A percentile compares a stretch with the other conserved stretches of the same genome.
Conservation (phyloP, 202 grass and related monocot species). For the Schoenoplectus triqueter region DNA sequence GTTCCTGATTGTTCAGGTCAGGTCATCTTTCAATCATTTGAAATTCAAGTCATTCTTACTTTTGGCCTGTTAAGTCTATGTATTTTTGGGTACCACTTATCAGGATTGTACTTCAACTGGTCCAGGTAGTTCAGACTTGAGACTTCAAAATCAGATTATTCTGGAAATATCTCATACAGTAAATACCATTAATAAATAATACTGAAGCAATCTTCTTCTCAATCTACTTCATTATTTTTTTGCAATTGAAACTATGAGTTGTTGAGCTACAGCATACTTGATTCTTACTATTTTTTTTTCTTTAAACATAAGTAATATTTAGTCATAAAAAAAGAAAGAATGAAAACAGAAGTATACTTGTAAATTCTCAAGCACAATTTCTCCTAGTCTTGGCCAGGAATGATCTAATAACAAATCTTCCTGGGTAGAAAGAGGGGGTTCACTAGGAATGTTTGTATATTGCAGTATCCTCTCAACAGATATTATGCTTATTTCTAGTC, state of each 20-base stretch:
- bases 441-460: conserved; percentile 72
- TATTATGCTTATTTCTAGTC: conserved; percentile 71
- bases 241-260: background rate
- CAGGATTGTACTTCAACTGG: background rate
- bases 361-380: conserved; percentile 60
- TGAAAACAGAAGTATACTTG: conserved; percentile 50
- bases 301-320: background rate
- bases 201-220: background rate
- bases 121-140: too few relatives aligned
- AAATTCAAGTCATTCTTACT: background rate
- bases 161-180: background rate
- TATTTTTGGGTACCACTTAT: background rate
- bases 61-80: background rate
- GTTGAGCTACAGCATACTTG: background rate
- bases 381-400: conserved; percentile 73
- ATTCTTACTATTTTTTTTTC: background rate
- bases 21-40: background rate
- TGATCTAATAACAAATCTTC: conserved; percentile 45
- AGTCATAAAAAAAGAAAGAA: background rate
- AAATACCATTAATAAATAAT: background rate
- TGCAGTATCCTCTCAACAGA: conserved; percentile 93
- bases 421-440: conserved; percentile 63
- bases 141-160: background rate
- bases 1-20: background rate
- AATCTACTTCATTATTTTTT: background rate